Evolutionary conservation across 768 basidiomycete species (phyloP), one percentile per base, ranked within the genome.

Genomic region (Rubroboletus satanas): DNA sequence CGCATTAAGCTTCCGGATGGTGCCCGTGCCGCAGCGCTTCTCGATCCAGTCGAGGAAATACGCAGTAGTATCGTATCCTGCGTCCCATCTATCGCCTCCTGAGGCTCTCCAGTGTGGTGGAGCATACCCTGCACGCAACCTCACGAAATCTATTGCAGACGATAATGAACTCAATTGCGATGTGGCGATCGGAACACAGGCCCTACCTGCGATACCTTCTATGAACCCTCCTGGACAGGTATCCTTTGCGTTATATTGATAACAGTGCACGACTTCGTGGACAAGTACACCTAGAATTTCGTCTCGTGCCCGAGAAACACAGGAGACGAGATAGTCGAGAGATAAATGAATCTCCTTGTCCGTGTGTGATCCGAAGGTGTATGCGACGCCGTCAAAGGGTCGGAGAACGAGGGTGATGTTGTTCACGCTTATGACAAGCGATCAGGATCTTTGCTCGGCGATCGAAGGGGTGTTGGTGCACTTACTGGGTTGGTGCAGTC

Each of bases 251-350:
- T 88, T 77, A 69, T 83, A 80, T 64, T 91, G 90, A 66, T 78
- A 91, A 63, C 86, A 90, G 59, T 92, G 90, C 7, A 89, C 88
- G 64, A 87, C 78, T 70, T 92, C 88, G 65, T 88, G 89, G 35
- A 79, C 73, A 4, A 92, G 74, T 4, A 90, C 87, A 5, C 89
- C 90, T 39, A 73, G 59, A 46, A 90, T 84, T 71, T 92, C 89
- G 45, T 85, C 77, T 29, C 71, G 64, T 51, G 81, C 75, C 38
- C 76, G 73, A 54, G 71, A 51, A 14, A 65, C 64, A 33, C 68
- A 71, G 49, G 75, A 72, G 48, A 71, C 71, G 68, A 91, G 77
- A 69, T 90, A 81, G 45, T 84, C 76, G 23, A 86, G 77, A 7
- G 87, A 85, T 46, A 90, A 77, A 63, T 88, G 83, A 31, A 91